Evolutionary conservation across 768 basidiomycete species (phyloP), one percentile per base, ranked within the genome.

Genomic region (Tephrocybe sp.): DNA sequence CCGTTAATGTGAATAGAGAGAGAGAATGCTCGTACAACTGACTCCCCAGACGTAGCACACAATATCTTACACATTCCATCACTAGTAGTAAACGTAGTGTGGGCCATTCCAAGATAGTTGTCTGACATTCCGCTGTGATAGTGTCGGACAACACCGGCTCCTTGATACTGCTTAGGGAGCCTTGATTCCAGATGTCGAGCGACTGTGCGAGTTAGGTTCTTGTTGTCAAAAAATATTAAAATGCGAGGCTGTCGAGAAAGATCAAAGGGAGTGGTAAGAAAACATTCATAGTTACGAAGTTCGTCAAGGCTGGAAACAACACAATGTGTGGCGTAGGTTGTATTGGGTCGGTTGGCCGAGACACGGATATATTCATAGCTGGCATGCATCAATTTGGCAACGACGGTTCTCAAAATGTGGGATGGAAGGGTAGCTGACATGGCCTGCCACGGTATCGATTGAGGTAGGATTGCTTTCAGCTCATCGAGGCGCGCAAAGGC

Each of bases 71-170:
- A 66, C 0, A 2, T 15, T 0, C 61, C 57, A 22, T 53, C 24
- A 3, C 38, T 30, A 0, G 50, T 25, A 1, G 45, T 54, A 43
- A 67, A 67, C 29, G 55, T 50, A 1, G 50, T 33, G 19, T 55
- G 64, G 0, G 56, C 56, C 2, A 41, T 12, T 11, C 52, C 27
- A 0, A 66, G 54, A 25, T 66, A 69, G 3, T 29, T 39, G 8
- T 53, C 53, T 0, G 63, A 69, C 66, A 69, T 69, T 1, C 54
- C 50, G 8, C 53, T 39, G 22, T 67, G 60, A 30, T 67, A 66
- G 19, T 66, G 64, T 11, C 25, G 45, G 21, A 67, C 42, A 16
- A 68, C 23, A 3, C 56, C 61, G 1, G 15, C 41, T 4, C 27
- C 43, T 3, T 38, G 52, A 3, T 57, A 43, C 5, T 25, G 1